Conservation (phyloP, 2,329 filamentous ascomycete genomes). For the Aspergillus luchuensis region DNA sequence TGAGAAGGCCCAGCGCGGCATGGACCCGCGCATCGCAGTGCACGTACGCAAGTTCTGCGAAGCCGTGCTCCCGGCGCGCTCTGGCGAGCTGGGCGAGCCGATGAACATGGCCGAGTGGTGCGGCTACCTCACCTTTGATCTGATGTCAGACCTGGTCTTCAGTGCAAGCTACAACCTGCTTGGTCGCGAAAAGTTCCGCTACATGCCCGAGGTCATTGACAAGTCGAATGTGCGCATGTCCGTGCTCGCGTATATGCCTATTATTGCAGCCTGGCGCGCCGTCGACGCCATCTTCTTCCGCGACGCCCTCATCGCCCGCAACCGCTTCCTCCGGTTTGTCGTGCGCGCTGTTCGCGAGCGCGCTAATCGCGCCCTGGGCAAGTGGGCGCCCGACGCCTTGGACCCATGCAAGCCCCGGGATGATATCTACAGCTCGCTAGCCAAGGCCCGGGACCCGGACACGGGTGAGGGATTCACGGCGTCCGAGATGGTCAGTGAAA, state of each 20-base stretch:
- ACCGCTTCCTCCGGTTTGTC: slow-evolving; percentile 35
- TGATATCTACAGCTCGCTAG: background rate
- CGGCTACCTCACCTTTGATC: slow-evolving; percentile 49
- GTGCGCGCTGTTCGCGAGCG: slow-evolving; percentile 7
- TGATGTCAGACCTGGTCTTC: slow-evolving; percentile 49
- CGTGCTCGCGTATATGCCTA: slow-evolving; percentile 12
- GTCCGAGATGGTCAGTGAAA: background rate
- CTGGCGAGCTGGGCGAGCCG: background rate
- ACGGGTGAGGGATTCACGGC: background rate
- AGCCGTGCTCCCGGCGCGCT: background rate
- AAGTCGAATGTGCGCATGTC: slow-evolving; percentile 21
- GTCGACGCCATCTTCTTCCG: slow-evolving; percentile 16
- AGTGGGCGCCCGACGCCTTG: background rate
- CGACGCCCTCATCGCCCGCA: slow-evolving; percentile 44
- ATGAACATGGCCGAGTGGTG: background rate
- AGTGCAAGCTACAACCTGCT: slow-evolving; percentile 14
- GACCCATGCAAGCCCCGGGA: background rate
- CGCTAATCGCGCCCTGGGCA: background rate
- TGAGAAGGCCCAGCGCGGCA: background rate
- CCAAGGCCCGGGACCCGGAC: background rate
- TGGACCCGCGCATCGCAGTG: background rate
- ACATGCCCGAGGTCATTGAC: slow-evolving; percentile 19
- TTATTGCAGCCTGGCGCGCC: slow-evolving; percentile 11
- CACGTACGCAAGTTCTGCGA: background rate
- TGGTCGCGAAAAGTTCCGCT: slow-evolving; percentile 12